A percentile compares a stretch with the other conserved stretches of the same genome.
These are phyloP conservation scores for Oryza glaberrima DNA, from an alignment of 176 grass and related monocot species.

Conservation along the genomic window DNA sequence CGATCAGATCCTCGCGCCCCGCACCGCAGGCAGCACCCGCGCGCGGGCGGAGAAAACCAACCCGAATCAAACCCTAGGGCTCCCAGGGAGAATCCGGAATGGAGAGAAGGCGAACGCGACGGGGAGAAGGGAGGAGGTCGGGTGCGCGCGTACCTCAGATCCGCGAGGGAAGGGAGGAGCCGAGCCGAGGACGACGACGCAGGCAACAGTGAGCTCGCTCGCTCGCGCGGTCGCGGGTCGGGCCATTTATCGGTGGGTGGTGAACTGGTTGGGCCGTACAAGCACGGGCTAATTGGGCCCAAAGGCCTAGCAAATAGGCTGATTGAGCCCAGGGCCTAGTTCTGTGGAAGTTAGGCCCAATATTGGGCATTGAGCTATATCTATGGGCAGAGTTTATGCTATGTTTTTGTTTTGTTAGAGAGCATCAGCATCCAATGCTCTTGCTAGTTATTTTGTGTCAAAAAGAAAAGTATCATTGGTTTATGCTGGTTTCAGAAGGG, in stretches of 20 bases:
- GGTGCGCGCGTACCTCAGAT: slow-evolving; percentile 51
- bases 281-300: no score
- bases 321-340: neutral
- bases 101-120: neutral
- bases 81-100: neutral
- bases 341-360: neutral
- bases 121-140: neutral
- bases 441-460: no score
- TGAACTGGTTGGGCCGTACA: neutral
- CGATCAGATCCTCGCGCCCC: neutral
- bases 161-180: slow-evolving; percentile 19
- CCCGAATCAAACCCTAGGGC: slow-evolving; percentile 1
- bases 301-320: neutral
- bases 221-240: neutral
- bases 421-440: no score
- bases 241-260: neutral
- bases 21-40: neutral
- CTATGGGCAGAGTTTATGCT: neutral
- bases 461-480: neutral
- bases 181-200: slow-evolving; percentile 1
- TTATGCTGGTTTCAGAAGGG: neutral
- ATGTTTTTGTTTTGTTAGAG: neutral
- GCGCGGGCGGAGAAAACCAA: neutral
- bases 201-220: neutral
- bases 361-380: neutral